These are phyloP conservation scores for Auricularia cornea DNA, from an alignment of 768 basidiomycete species.

Conservation along the genomic window DNA sequence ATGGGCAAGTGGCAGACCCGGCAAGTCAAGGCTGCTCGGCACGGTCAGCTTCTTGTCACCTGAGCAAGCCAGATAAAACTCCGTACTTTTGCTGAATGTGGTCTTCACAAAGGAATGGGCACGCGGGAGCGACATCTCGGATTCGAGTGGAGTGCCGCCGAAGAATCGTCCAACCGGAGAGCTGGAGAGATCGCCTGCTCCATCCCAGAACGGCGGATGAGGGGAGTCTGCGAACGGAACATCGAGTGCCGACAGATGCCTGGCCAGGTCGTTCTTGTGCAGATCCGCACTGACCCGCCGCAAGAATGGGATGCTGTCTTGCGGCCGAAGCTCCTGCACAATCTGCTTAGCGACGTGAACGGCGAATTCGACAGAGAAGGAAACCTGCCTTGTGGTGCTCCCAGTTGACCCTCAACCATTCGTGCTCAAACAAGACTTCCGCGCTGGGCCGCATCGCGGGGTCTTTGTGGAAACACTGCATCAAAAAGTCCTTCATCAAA, in stretches of 20 bases:
- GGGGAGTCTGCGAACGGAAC: constrained; percentile 33
- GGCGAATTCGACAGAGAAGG: not conserved
- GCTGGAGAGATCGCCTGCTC: constrained; percentile 9
- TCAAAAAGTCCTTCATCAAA: constrained; percentile 71
- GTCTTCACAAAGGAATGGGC: constrained; percentile 87
- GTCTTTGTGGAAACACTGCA: constrained; percentile 86
- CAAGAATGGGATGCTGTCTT: constrained; percentile 93
- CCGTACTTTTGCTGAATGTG: constrained; percentile 84
- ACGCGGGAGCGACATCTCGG: constrained; percentile 28
- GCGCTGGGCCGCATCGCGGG: constrained; percentile 77
- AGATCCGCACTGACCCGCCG: constrained; percentile 84
- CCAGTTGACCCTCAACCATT: constrained; percentile 81
- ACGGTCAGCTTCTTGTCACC: constrained; percentile 4
- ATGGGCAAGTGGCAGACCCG: constrained; percentile 71
- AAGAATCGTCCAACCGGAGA: not conserved
- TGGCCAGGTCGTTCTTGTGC: constrained; percentile 59
- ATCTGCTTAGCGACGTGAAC: not conserved
- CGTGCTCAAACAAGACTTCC: constrained; percentile 77
- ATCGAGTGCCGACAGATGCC: constrained; percentile 33
- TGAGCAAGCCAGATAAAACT: not conserved
- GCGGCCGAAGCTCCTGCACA: constrained; percentile 67
- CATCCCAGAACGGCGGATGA: constrained; percentile 31
- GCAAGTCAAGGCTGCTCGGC: constrained; percentile 66
- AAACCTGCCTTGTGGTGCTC: constrained; percentile 61
- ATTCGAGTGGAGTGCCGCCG: not conserved